phyloP scores from a whole-genome alignment of 2,329 filamentous ascomycete genomes.

The Aaosphaeria arxii region DNA sequence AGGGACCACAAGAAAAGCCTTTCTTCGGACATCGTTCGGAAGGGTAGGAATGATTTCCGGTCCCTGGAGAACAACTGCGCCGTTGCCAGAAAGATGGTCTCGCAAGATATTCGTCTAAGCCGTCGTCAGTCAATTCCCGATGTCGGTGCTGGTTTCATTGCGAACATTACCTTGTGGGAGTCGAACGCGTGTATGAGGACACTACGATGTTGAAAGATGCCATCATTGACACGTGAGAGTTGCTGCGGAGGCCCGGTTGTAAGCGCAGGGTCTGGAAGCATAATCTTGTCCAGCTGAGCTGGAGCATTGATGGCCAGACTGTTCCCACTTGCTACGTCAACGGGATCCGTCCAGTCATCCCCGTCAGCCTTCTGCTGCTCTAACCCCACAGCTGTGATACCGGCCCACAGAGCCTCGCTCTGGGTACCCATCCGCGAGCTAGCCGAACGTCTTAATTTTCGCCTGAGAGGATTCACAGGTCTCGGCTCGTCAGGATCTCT shows the following conservation, averaged over 20 bases:
- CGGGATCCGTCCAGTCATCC: constrained; percentile 33
- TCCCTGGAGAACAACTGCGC: constrained; percentile 29
- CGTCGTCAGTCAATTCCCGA: no score
- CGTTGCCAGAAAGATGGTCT: constrained; percentile 30
- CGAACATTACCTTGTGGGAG: constrained; percentile 35
- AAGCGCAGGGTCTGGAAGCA: constrained; percentile 11
- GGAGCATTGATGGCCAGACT: not conserved
- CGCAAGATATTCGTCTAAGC: constrained; percentile 31
- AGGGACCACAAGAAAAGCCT: constrained; percentile 45
- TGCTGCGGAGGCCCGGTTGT: constrained; percentile 4
- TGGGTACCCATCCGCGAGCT: constrained; percentile 81
- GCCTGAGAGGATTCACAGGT: constrained; percentile 50
- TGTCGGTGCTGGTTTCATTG: no score
- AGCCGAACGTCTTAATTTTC: constrained; percentile 83
- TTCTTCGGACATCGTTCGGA: constrained; percentile 23
- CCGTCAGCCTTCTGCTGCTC: constrained; percentile 19
- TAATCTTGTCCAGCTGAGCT: constrained; percentile 2
- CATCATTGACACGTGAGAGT: constrained; percentile 15
- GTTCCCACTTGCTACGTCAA: not conserved
- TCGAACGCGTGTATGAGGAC: constrained; percentile 46
- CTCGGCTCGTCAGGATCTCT: constrained; percentile 25
- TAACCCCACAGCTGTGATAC: constrained; percentile 61
- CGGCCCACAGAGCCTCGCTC: constrained; percentile 82
- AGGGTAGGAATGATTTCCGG: constrained; percentile 21
- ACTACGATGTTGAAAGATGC: constrained; percentile 43